Base-by-base conservation (phyloP, 148 eudicot genomes). In the Cornus suecica region DNA sequence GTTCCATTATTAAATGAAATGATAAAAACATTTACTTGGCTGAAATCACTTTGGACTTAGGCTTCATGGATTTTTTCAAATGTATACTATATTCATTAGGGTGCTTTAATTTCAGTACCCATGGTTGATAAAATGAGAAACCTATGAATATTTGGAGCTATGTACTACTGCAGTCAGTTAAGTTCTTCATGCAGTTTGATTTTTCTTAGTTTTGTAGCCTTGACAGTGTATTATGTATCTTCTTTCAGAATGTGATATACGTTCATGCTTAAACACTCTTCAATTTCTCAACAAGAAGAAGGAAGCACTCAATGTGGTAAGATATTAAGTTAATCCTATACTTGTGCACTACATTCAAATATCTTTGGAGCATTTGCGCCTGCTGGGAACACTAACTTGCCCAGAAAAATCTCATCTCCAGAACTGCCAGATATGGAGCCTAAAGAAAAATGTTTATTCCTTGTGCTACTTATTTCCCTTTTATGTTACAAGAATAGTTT, bases 241-340 rank as follows among this genome's bases (percentile, higher is more conserved):
- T 18, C 70, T 69, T 58, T 8, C 84, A 96, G 99, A 90, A 77
- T 93, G 99, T 80, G 99, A 96, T 83, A 87, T 96, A 73, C 89
- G 99, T 24, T 88, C 97, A 58, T 96, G 99, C 83, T 83, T 96
- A 83, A 93, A 96, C 86, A 93, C 99, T 34, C 94, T 96, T 77
- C 99, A 96, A 81, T 96, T 96, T 88, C 92, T 96, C 58, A 82
- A 90, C 88, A 96, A 87, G 89, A 96, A 90, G 76, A 93, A 90
- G 82, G 96, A 93, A 85, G 27, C 77, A 66, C 94, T 96, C 64
- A 88, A 96, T 73, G 79, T 88, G 97, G 99, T 96, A 83, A 74
- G 82, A 15, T 61, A 52, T 67, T 74, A 10, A 74, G 65, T 65
- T 65, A 72, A 45, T 76, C 30, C 45, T 32, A 48, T 54, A 26